Evolutionary conservation across 106 monocot genomes (phyloP), one percentile per base, ranked within the genome.

Genomic region (Gastrodia elata): DNA sequence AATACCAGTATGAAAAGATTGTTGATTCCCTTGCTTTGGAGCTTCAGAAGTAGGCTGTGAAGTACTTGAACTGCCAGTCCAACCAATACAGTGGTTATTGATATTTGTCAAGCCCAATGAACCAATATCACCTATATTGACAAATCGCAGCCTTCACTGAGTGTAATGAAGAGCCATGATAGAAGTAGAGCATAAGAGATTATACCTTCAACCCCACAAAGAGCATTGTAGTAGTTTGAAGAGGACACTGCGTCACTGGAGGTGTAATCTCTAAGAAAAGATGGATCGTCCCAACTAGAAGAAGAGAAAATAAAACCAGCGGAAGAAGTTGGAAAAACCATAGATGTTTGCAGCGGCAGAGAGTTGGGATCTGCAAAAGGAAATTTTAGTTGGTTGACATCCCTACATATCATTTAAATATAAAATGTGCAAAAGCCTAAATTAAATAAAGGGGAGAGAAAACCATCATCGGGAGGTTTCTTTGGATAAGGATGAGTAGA

Each of bases 401-500:
- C 59, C 59, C 25, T 28, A 59, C 10, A 59, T 59, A 59, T 27
- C 59, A 59, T 59, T 59, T 48, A 27, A 59, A 59, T 27, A 59
- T 9, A 28, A 28, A 6, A 27, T 25, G 27, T 30, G 28, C 25
- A 3, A 59, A 59, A n/a, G 8, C 24, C 24, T 24, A 25, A 68
- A 22, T 9, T n/a, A n/a, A 39, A 39, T 20, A 68, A 39, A 44
- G 14, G 44, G 64, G 61, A 33, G 22, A 80, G 61, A 71, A 72
- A 36, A 84, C 84, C 79, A 77, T 82, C 72, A 71, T 77, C 72
- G 30, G 73, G 41, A 22, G 57, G 77, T 73, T 80, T 79, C 27
- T 73, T 77, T 55, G 73, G 71, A 72, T 81, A 81, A 44, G 87
- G 81, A 82, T 88, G 70, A 56, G 80, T 75, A 75, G 75, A 77